phyloP scores from a whole-genome alignment of 2,329 filamentous ascomycete species.

The Aspergillus fructus region DNA sequence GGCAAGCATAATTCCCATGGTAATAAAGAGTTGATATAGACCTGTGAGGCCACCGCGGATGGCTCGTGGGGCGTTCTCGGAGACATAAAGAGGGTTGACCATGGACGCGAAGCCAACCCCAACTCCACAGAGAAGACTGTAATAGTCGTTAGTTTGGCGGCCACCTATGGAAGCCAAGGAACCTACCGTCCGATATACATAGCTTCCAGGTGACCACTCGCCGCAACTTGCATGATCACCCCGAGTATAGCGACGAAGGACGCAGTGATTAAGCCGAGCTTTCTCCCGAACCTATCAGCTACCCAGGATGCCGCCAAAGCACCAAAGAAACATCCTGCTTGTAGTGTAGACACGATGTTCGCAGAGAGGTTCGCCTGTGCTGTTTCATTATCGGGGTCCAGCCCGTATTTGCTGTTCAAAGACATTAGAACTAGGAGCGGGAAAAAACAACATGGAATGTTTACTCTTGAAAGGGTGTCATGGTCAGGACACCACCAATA shows the following conservation, averaged over 20 bases:
- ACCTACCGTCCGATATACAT: constrained; percentile 66
- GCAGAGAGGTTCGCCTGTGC: constrained; percentile 57
- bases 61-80: constrained; percentile 59
- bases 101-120: constrained; percentile 53
- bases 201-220: constrained; percentile 58
- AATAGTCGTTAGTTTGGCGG: not conserved
- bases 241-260: constrained; percentile 61
- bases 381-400: constrained; percentile 42
- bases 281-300: constrained; percentile 54
- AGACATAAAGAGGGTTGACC: constrained; percentile 61
- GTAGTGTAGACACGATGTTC: constrained; percentile 70
- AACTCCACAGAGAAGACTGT: constrained; percentile 27
- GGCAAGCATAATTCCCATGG: constrained; percentile 43
- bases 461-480: constrained; percentile 58
- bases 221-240: constrained; percentile 63
- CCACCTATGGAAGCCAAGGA: constrained; percentile 10
- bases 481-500: constrained; percentile 65
- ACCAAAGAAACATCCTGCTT: constrained; percentile 67
- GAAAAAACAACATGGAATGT: constrained; percentile 9
- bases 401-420: constrained; percentile 52
- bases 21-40: constrained; percentile 61
- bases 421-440: not conserved
- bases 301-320: constrained; percentile 51
- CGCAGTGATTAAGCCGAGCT: constrained; percentile 54
- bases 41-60: constrained; percentile 61